Base-by-base conservation (phyloP, 176 grass and related monocot species). In the Poa annua region DNA sequence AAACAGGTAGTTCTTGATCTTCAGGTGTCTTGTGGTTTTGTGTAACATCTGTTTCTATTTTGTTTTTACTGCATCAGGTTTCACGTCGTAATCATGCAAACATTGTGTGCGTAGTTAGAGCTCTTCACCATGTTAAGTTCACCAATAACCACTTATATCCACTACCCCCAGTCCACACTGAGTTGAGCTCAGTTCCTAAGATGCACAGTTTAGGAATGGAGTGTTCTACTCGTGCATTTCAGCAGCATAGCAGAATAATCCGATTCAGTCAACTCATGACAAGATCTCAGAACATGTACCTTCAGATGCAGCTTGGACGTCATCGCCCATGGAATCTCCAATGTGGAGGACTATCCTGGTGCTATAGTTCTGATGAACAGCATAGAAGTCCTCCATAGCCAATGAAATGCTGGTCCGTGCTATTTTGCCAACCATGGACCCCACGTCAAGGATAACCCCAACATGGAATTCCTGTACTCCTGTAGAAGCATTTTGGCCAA, bases 381-480 rank as follows among this genome's bases (percentile, higher is more conserved):
- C 29, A 44, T 92, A 86, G 75, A 92, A 95, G 72, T 95, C 93
- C 24, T 95, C 93, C 22, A 92, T 22, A 10, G 93, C 89, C 85
- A 95, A 33, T 11, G 38, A 39, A 51, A 95, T 84, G 82, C 87
- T 85, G 6, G 82, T 95, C 20, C 44, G 39, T 67, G 84, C 72
- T 20, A 91, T 67, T 44, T 84, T 95, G 24, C 87, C 87, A 3
- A 88, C 44, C 45, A 17, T 52, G 14, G 90, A 74, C 0, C 62
- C 54, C 4, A 78, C 16, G 11, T 92, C 85, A 67, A 95, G 89
- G 42, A 92, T 70, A 73, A 95, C 87, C 0, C 93, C 93, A 0
- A 88, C 90, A 50, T 88, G 78, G 25, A 91, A n/a, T 26, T 82
- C 26, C 0, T 60, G 38, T 32, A 10, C 24, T 33, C 0, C 22